Conservation (phyloP, 257 asterid genomes). For the Solanum piurae region DNA sequence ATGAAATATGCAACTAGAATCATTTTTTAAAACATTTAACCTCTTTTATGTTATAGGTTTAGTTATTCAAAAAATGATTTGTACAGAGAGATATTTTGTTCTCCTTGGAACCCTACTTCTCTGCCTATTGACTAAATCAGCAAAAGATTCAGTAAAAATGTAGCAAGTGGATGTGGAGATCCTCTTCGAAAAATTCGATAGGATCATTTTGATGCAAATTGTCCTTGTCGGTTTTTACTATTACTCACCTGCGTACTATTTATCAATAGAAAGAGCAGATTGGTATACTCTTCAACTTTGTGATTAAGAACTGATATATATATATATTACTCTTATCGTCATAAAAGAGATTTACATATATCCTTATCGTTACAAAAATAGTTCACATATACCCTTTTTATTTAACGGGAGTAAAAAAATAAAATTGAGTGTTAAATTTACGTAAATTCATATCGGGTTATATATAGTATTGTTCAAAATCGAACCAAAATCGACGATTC, state of each 20-base stretch:
- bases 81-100: neutral
- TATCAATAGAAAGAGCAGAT: neutral
- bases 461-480: too few relatives aligned
- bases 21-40: neutral
- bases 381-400: too few relatives aligned
- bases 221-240: neutral
- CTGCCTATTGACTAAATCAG: neutral
- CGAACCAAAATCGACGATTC: too few relatives aligned
- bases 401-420: too few relatives aligned
- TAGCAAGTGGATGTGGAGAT: neutral
- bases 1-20: neutral
- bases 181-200: neutral
- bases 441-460: too few relatives aligned
- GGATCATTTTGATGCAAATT: neutral
- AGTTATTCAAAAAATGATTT: neutral
- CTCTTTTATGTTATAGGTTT: neutral
- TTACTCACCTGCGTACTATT: neutral
- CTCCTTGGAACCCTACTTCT: constrained; percentile 1
- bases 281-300: too few relatives aligned
- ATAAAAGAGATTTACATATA: too few relatives aligned
- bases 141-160: neutral
- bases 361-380: too few relatives aligned
- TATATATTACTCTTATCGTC: too few relatives aligned
- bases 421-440: too few relatives aligned
- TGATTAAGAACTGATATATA: too few relatives aligned